Conservation (phyloP, 208 protist species). For the Trichomonas vaginalis region DNA sequence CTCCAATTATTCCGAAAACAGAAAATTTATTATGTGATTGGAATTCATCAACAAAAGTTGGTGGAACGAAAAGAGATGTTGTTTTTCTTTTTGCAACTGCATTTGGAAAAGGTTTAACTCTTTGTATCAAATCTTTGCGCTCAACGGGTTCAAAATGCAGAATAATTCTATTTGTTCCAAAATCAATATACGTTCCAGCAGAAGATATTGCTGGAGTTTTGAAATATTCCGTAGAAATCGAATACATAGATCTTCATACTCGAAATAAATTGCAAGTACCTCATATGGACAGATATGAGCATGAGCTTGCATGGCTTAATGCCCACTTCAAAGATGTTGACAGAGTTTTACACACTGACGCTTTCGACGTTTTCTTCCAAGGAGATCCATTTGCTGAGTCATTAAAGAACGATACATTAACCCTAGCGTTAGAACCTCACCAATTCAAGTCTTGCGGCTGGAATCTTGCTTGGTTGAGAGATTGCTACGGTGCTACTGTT, state of each 20-base stretch:
- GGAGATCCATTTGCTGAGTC: not conserved
- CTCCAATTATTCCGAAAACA: not conserved
- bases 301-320: not conserved
- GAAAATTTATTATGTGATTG: not conserved
- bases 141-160: not conserved
- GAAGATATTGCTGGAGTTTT: not conserved
- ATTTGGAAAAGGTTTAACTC: not conserved
- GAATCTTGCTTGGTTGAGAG: not conserved
- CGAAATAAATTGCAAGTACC: not conserved
- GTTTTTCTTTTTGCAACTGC: not conserved
- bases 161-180: not conserved
- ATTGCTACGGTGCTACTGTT: not conserved
- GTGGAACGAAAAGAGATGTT: not conserved
- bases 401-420: not conserved
- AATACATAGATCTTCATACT: not conserved
- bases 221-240: not conserved
- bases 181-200: not conserved
- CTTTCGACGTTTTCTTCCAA: slow-evolving; percentile 14
- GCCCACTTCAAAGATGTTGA: not conserved
- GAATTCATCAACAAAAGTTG: not conserved
- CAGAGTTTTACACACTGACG: not conserved
- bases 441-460: not conserved
- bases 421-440: not conserved
- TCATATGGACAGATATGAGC: not conserved
- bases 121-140: not conserved